These are phyloP conservation scores for Mallotus nudiflorus DNA, from an alignment of 345 rosid genomes.

Conservation along the genomic window DNA sequence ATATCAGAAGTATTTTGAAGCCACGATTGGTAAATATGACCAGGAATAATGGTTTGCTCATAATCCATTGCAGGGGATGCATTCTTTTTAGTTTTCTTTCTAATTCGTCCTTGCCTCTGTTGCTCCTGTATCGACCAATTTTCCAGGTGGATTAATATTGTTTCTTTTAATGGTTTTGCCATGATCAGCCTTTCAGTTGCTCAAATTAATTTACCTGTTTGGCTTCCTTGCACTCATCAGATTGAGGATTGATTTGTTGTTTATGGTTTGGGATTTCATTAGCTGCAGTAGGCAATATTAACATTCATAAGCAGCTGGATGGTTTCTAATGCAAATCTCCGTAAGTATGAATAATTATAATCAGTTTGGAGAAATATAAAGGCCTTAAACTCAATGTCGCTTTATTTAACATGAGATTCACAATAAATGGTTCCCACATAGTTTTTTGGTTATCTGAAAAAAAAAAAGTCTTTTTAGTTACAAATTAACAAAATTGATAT, in stretches of 20 bases:
- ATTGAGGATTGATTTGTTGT: conserved; percentile 28
- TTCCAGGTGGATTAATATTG: conserved; percentile 12
- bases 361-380: background rate
- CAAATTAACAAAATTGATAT: background rate
- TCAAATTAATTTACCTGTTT: conserved; percentile 39
- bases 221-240: conserved; percentile 38
- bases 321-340: background rate
- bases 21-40: conserved; percentile 70
- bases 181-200: background rate
- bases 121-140: conserved; percentile 47
- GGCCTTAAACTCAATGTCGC: too few relatives aligned
- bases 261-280: conserved; percentile 47
- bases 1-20: conserved; percentile 63
- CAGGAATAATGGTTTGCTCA: conserved; percentile 70
- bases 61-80: conserved; percentile 51
- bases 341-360: background rate
- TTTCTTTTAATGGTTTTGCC: background rate
- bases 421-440: too few relatives aligned
- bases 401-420: too few relatives aligned
- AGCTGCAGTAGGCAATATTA: conserved; percentile 32
- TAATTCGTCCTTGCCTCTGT: conserved; percentile 37
- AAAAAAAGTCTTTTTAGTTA: background rate
- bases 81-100: conserved; percentile 48
- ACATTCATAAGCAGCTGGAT: background rate
- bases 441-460: too few relatives aligned